A percentile compares a stretch with the other conserved stretches of the same genome.
Evolutionary conservation across 768 basidiomycete species (phyloP).

Genomic region (Glaciozyma martinii): DNA sequence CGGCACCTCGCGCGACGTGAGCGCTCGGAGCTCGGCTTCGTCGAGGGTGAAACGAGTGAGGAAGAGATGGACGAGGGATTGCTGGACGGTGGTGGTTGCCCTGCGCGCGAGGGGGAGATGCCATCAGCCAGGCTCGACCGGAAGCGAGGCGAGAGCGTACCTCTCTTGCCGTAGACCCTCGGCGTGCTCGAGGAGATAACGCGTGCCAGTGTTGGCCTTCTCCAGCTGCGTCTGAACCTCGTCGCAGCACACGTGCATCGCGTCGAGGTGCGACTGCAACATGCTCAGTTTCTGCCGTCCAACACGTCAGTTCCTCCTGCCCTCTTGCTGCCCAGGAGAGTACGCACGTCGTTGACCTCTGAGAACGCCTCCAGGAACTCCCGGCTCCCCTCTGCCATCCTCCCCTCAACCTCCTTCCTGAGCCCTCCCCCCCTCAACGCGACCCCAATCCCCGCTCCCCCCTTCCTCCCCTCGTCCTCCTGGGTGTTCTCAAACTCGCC

Average conservation of each 20-base stretch:
- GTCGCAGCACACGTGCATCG: conserved; percentile 53
- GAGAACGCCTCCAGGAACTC: conserved; percentile 75
- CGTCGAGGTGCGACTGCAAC: conserved; percentile 63
- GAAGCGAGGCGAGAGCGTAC: conserved; percentile 25
- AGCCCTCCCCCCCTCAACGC: conserved; percentile 67
- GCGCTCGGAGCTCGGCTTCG: conserved; percentile 59
- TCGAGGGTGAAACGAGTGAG: conserved; percentile 75
- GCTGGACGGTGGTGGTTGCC: conserved; percentile 14
- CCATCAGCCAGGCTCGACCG: not conserved
- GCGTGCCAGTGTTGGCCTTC: conserved; percentile 31
- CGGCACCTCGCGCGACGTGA: conserved; percentile 69
- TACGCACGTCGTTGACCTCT: conserved; percentile 78
- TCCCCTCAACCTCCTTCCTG: conserved; percentile 72
- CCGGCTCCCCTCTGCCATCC: conserved; percentile 68
- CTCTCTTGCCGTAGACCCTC: conserved; percentile 40
- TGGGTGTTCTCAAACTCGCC: conserved; percentile 20
- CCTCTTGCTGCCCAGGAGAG: not conserved
- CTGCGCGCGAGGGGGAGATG: not conserved
- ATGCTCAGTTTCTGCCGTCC: conserved; percentile 65
- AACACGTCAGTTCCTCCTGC: not conserved
- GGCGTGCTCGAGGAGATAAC: conserved; percentile 35
- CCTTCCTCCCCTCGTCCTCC: conserved; percentile 2
- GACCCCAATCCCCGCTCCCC: conserved; percentile 42
- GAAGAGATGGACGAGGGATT: conserved; percentile 59
- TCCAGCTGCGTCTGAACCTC: conserved; percentile 31